Base-by-base conservation (phyloP, 148 eudicot species). In the Limonium bicolor region DNA sequence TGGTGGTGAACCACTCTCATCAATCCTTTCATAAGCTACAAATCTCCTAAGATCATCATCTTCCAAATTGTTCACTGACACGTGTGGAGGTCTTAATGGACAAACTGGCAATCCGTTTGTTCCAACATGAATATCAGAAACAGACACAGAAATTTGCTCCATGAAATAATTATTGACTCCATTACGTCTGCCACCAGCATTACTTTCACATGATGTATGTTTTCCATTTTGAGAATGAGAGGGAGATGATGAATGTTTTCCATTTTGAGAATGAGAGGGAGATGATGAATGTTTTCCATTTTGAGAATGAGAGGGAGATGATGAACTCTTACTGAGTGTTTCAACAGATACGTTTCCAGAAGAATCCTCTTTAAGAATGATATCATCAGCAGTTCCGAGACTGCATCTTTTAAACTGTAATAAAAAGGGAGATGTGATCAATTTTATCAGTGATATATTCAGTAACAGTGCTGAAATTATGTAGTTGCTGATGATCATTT, bases 101-200 rank as follows among this genome's bases (percentile, higher is more conserved):
- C 76, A 77, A 60, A 78, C 48, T 34, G 72, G 63, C 42, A 88
- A 77, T 20, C 86, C 74, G 56, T 61, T 72, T 32, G 85, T 67
- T 50, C 45, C 60, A 15, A 68, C 72, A 60, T 64, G 68, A 54
- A 69, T 48, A 58, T 84, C 84, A 53, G 78, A 65, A 15, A 69
- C 59, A 50, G 86, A 65, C 20, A 78, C 19, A 54, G 56, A 56
- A 18, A 66, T 53, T 50, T 55, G 56, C 19, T 46, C 65, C 42
- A 3, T 31, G 37, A 48, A 35, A 48, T 58, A 43, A 41, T 33
- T 41, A 36, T 46, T 40, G 47, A 35, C 56, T 13, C 56, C 62
- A 52, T 31, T 43, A 26, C 48, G 53, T 61, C 42, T 56, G 12
- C 40, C 58, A 58, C 51, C 54, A n/a, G n/a, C n/a, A n/a, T n/a